A percentile compares a stretch with the other conserved stretches of the same genome.
Evolutionary conservation across 768 basidiomycete species (phyloP).

Genomic region (Auriscalpium orientale): DNA sequence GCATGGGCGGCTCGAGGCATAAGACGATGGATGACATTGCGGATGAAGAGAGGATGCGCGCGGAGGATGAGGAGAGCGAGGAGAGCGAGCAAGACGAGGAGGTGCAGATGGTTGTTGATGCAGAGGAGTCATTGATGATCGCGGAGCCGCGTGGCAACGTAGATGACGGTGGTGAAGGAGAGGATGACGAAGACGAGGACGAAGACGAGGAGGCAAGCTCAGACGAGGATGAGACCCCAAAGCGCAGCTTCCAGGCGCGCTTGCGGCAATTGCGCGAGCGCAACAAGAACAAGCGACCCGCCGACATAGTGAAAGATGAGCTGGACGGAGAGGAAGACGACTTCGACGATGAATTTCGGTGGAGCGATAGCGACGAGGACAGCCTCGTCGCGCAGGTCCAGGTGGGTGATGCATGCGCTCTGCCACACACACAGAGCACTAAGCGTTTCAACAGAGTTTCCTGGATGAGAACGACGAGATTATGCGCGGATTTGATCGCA

Average conservation of each 20-base stretch:
- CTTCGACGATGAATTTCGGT: conserved; percentile 17
- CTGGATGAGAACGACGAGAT: conserved; percentile 54
- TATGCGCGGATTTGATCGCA: conserved; percentile 35
- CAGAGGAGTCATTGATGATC: conserved; percentile 41
- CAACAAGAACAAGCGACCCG: conserved; percentile 12
- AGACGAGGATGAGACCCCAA: conserved; percentile 30
- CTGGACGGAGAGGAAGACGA: conserved; percentile 30
- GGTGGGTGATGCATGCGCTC: conserved; percentile 11
- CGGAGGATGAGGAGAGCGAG: conserved; percentile 38
- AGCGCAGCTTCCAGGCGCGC: conserved; percentile 28
- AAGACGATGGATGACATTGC: conserved; percentile 63
- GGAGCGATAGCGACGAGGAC: conserved; percentile 20
- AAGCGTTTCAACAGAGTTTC: neutral
- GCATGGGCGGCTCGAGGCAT: conserved; percentile 37
- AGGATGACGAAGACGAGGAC: conserved; percentile 14
- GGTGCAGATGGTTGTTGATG: conserved; percentile 32
- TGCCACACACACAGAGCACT: neutral
- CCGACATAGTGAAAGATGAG: conserved; percentile 11
- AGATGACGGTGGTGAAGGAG: neutral
- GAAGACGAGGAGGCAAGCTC: conserved; percentile 25
- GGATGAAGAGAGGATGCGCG: conserved; percentile 41
- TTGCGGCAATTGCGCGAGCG: conserved; percentile 25
- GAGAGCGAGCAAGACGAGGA: conserved; percentile 20
- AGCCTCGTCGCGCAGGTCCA: conserved; percentile 17
- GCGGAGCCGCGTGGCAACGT: conserved; percentile 15